A percentile compares a stretch with the other conserved stretches of the same genome.
These are phyloP conservation scores for Polygonum aviculare DNA, from an alignment of 148 eudicot species.

Conservation along the genomic window DNA sequence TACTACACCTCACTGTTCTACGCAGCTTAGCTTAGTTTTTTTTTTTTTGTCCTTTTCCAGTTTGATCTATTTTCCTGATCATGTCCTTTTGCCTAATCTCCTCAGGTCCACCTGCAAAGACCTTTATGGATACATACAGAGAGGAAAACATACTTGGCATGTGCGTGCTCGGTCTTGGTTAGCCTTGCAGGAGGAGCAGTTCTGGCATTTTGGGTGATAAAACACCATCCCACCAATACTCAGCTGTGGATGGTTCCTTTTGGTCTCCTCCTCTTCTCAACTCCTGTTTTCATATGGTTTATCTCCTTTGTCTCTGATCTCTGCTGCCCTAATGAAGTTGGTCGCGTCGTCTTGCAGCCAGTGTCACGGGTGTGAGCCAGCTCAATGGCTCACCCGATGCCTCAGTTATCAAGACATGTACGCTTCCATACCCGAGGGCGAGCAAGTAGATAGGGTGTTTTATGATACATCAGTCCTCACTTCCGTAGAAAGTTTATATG, in stretches of 20 bases:
- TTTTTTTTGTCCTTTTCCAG: not conserved
- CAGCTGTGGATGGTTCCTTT: constrained; percentile 71
- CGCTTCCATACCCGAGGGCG: too few relatives aligned
- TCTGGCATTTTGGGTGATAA: constrained; percentile 39
- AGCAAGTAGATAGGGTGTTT: too few relatives aligned
- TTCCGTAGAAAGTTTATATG: not conserved
- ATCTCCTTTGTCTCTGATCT: constrained; percentile 26
- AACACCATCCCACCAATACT: constrained; percentile 35
- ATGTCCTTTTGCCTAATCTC: not conserved
- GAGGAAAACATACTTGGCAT: constrained; percentile 12
- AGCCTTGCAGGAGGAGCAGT: constrained; percentile 46
- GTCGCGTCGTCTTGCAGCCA: constrained; percentile 5
- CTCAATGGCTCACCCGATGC: too few relatives aligned
- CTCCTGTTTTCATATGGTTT: constrained; percentile 38
- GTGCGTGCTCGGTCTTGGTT: constrained; percentile 22
- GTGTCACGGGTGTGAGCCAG: too few relatives aligned
- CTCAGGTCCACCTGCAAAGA: not conserved
- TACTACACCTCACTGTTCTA: not conserved
- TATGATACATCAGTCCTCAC: too few relatives aligned
- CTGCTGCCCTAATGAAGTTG: constrained; percentile 18
- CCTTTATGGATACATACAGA: not conserved
- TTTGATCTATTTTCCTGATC: not conserved
- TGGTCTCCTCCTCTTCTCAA: constrained; percentile 37
- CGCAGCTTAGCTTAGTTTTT: not conserved
- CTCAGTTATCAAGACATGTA: too few relatives aligned